These are phyloP conservation scores for Coniferiporia weirii DNA, from an alignment of 1,284 basidiomycete genomes.

Conservation along the genomic window DNA sequence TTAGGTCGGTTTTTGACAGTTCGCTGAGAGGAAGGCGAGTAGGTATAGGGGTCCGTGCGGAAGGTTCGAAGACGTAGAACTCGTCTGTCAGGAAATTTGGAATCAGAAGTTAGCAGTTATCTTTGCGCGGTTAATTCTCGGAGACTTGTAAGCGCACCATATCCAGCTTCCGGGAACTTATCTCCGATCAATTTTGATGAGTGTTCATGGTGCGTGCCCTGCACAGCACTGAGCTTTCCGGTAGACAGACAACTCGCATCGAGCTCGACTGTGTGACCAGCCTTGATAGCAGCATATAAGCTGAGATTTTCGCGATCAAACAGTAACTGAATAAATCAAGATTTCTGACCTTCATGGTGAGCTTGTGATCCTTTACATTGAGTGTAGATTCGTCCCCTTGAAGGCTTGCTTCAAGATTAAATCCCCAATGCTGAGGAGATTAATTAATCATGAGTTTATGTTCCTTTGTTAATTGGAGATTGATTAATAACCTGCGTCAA, in stretches of 20 bases:
- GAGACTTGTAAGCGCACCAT: conserved; percentile 38
- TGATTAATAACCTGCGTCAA: conserved; percentile 53
- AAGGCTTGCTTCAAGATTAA: conserved; percentile 69
- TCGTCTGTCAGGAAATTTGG: conserved; percentile 42
- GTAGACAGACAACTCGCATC: conserved; percentile 46
- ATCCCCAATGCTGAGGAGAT: conserved; percentile 63
- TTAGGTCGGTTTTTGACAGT: conserved; percentile 38
- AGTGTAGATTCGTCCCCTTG: conserved; percentile 35
- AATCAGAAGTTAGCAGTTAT: background rate
- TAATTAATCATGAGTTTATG: conserved; percentile 2
- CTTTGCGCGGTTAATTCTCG: background rate
- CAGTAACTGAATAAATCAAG: background rate
- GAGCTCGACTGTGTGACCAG: conserved; percentile 51
- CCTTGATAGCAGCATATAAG: conserved; percentile 29
- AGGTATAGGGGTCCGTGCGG: conserved; percentile 36
- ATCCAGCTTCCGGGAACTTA: conserved; percentile 48
- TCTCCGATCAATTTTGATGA: conserved; percentile 50
- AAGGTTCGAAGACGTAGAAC: conserved; percentile 52
- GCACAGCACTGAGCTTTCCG: conserved; percentile 43
- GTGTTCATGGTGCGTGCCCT: conserved; percentile 47
- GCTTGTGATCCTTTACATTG: conserved; percentile 49
- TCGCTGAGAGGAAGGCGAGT: conserved; percentile 28
- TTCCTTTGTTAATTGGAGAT: background rate
- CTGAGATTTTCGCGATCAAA: background rate
- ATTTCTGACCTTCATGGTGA: conserved; percentile 48